Base-by-base conservation (phyloP, 2,329 filamentous ascomycete species). In the Hypocrella siamensis region DNA sequence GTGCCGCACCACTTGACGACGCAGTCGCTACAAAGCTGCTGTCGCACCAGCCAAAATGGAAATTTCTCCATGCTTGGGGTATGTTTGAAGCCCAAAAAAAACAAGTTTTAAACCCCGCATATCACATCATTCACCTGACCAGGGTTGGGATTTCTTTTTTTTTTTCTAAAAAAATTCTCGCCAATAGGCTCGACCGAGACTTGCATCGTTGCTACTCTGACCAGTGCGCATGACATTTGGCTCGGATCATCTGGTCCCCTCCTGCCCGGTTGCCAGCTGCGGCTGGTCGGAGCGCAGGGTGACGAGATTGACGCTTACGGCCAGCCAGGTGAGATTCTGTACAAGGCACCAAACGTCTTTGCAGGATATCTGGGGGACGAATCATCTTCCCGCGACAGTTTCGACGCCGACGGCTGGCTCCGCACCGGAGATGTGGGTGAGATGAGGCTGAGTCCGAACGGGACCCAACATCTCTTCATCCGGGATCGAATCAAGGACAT, bases 361-460 rank as follows among this genome's bases (percentile, higher is more conserved):
- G 55, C 93, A 1, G 86, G 86, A 1, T 94, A 94, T 43, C 58
- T 93, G 32, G 79, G 92, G 56, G 93, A 93, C 46, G 75, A 80
- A 28, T 77, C 80, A 46, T 84, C 86, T 3, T 92, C 76, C 15
- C 63, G 68, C 31, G 83, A 92, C 49, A 90, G 85, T 0, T 94
- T 84, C 45, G 63, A 75, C 2, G 75, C 85, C 40, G 74, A 75
- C 8, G 57, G 74, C 39, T 90, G 83, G 72, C 73, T 93, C 65
- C 70, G 70, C 26, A 93, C 86, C 0, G 86, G 86, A 5, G 86
- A 94, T 44, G 82, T 92, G 49, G 83, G 79, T 0, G 60, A 88
- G 3, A 59, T 92, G 9, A 65, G 67, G 3, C 66, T 70, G 44
- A 61, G 71, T 6, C 65, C 70, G 0, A 59, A 63, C 3, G 83